Base-by-base conservation (phyloP, 495 filamentous ascomycete genomes). In the Chaetomium fimeti region DNA sequence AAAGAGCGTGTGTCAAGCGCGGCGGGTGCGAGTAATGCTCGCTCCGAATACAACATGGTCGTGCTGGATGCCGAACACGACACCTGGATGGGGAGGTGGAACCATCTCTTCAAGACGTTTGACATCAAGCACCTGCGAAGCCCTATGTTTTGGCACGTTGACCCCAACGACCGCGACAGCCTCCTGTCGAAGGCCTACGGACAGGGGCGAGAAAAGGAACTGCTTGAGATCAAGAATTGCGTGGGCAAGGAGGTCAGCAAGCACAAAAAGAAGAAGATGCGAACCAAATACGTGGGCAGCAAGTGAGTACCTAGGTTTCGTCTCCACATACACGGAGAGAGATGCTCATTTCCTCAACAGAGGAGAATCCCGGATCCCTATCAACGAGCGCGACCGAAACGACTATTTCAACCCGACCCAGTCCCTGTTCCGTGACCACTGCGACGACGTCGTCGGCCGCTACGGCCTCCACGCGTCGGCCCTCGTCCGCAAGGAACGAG, bases 161-260 rank as follows among this genome's bases (percentile, higher is more conserved):
- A 51, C 22, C 48, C 48, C 1, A 51, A 51, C 48, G 48, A 51
- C 22, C 48, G 48, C 22, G 48, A 51, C 11, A 51, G 48, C n/a
- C 48, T 51, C 8, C 22, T 51, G 48, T 51, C 48, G 9, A 51
- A n/a, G 22, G 48, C 48, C 9, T 27, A 51, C 13, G 48, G 13
- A 5, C 48, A 20, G 8, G 48, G 48, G 22, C 48, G 48, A 2
- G 48, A 51, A 24, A 13, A 24, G 48, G 48, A 51, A 22, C 48
- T 51, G 48, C 2, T 51, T 1, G 48, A 51, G 48, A 51, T 51
- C 22, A 51, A 51, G 48, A n/a, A n/a, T 7, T 51, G 48, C 22
- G 48, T 51, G 48, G 48, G 48, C 22, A 51, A 51, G 48, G 48
- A 51, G 22, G 48, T 51, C 48, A 51, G 48, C 48, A 51, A 51